These are phyloP conservation scores for Leishmania tropica DNA, from an alignment of 208 protist species.

Conservation along the genomic window DNA sequence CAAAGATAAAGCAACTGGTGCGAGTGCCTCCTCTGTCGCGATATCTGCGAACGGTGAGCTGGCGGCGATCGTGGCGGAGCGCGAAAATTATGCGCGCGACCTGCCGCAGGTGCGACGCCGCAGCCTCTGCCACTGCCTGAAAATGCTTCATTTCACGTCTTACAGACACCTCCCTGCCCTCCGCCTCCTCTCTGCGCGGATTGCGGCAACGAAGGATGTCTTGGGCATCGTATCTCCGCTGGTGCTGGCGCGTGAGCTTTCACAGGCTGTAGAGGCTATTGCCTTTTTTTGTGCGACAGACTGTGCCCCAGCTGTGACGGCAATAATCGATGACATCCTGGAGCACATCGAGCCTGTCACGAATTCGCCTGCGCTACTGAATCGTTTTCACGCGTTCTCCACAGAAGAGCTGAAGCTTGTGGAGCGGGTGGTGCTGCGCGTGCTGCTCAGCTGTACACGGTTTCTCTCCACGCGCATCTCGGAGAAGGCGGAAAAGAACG, in stretches of 20 bases:
- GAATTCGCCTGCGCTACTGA: neutral
- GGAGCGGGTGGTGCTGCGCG: slow-evolving; percentile 22
- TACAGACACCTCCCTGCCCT: slow-evolving; percentile 63
- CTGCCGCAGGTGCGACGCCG: slow-evolving; percentile 38
- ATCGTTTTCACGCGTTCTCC: neutral
- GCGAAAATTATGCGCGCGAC: neutral
- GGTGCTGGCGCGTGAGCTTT: slow-evolving; percentile 1
- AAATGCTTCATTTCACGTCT: slow-evolving; percentile 45
- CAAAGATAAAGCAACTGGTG: neutral
- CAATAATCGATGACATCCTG: slow-evolving; percentile 19
- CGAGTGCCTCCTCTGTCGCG: neutral
- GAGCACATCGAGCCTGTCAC: neutral
- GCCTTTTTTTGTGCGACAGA: slow-evolving; percentile 32
- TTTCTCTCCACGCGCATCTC: slow-evolving; percentile 11
- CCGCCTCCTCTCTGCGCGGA: slow-evolving; percentile 40
- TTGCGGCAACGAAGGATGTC: slow-evolving; percentile 14
- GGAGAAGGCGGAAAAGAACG: neutral
- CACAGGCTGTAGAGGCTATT: slow-evolving; percentile 24
- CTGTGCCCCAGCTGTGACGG: slow-evolving; percentile 17
- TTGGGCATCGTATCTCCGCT: neutral
- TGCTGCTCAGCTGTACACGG: slow-evolving; percentile 24
- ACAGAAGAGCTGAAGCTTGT: slow-evolving; percentile 4
- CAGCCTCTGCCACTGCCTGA: slow-evolving; percentile 42
- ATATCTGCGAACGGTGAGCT: neutral
- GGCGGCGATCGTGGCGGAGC: neutral